A percentile compares a stretch with the other conserved stretches of the same genome.
Conservation (phyloP, 768 basidiomycete species). For the Clavaria fumosa region DNA sequence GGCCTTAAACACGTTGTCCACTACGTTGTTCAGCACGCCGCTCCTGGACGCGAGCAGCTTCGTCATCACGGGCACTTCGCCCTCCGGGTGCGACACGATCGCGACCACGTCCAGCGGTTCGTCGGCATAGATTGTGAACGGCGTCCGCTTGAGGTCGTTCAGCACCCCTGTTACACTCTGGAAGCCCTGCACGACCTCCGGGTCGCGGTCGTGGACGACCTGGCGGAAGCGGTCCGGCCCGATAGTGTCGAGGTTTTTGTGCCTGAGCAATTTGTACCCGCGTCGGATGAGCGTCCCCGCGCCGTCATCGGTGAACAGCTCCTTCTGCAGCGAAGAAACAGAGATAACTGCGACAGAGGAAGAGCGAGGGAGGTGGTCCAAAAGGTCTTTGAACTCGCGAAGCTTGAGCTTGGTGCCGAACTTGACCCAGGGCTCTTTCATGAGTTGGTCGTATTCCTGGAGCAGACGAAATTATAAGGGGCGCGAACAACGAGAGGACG, state of each 20-base stretch:
- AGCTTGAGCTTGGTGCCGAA: conserved; percentile 98
- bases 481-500: too few species aligned
- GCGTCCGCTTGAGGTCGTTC: conserved; percentile 60
- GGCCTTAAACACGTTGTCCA: conserved; percentile 96
- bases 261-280: conserved; percentile 95
- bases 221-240: conserved; percentile 92
- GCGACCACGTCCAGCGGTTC: conserved; percentile 94
- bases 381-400: conserved; percentile 96
- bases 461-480: conserved; percentile 1
- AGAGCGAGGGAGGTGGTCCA: conserved; percentile 94
- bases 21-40: conserved; percentile 84
- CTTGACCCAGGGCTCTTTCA: conserved; percentile 99
- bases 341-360: conserved; percentile 98
- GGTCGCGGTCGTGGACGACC: conserved; percentile 90
- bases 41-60: conserved; percentile 80
- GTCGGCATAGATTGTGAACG: conserved; percentile 95
- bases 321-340: conserved; percentile 82
- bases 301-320: conserved; percentile 96
- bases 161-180: conserved; percentile 83
- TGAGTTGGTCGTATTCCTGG: conserved; percentile 87
- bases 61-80: conserved; percentile 80
- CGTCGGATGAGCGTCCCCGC: conserved; percentile 97
- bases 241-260: conserved; percentile 62
- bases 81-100: conserved; percentile 82
- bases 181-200: conserved; percentile 70